Base-by-base conservation (phyloP, 805 yeast species). In the Yamadazyma insecticola region DNA sequence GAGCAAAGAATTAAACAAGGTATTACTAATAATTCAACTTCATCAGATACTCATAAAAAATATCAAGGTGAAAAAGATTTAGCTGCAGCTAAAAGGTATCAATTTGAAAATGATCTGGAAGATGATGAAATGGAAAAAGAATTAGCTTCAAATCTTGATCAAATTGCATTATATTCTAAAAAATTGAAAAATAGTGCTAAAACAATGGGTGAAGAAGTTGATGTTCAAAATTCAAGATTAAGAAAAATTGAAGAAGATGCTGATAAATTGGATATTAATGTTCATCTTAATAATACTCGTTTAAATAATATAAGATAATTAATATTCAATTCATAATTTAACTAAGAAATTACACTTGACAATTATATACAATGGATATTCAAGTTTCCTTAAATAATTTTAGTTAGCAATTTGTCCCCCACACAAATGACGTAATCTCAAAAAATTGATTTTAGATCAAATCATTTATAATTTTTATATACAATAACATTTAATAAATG, bases 41-140 rank as follows among this genome's bases (percentile, higher is more conserved):
- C 38, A 28, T 49, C 57, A 2, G 72, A 66, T 22, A 35, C 54
- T 10, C 53, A 50, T 28, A 65, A 64, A 33, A 73, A 75, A 49
- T 74, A 73, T 40, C 70, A 65, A 33, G 74, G 74, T 30, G 76
- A 76, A 33, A 55, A 63, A 41, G 57, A 70, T 40, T 68, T 76
- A 28, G 64, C 66, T 12, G 78, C 76, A 22, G 82, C 94, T 2
- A 63, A 74, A 35, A 63, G 76, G 42, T 88, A 81, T 57, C 85
- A 84, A 47, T 84, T 86, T 46, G 96, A 87, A 51, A 83, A 82
- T 29, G 97, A 90, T 57, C 78, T 78, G 29, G 97, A 90, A 53
- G 97, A 92, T 56, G 95, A 88, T 47, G 92, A 80, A 44, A 75
- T 87, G 75, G 97, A 90, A 52, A 74, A 81, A 40, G 96, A 89